Evolutionary conservation across 176 grass and related monocot genomes (phyloP).

Genomic region (Musa beccarii): DNA sequence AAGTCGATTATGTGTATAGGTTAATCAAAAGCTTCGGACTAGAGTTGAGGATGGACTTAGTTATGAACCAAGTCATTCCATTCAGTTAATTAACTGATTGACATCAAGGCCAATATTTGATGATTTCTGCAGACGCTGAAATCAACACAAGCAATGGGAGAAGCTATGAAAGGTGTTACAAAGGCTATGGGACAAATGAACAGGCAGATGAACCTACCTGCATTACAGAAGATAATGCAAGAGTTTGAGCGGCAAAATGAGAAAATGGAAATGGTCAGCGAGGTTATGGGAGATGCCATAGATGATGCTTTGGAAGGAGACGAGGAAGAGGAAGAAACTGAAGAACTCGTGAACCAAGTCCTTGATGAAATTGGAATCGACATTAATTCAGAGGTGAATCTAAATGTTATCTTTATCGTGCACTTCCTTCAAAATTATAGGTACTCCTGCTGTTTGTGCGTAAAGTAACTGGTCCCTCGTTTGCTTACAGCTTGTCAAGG

Average conservation of each 20-base stretch:
- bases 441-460: background rate
- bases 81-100: too few relatives aligned
- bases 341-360: slow-evolving; percentile 65
- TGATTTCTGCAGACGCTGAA: slow-evolving; percentile 8
- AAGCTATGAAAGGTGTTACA: slow-evolving; percentile 17
- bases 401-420: background rate
- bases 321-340: slow-evolving; percentile 76
- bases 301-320: slow-evolving; percentile 73
- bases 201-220: slow-evolving; percentile 19
- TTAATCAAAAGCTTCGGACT: too few relatives aligned
- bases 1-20: too few relatives aligned
- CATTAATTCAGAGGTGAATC: slow-evolving; percentile 58
- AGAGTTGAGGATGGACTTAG: too few relatives aligned
- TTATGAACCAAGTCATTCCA: too few relatives aligned
- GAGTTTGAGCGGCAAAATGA: slow-evolving; percentile 16
- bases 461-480: background rate
- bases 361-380: slow-evolving; percentile 78
- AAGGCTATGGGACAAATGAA: slow-evolving; percentile 17
- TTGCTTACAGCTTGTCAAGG: slow-evolving; percentile 42
- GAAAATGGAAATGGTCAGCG: slow-evolving; percentile 32
- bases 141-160: slow-evolving; percentile 15
- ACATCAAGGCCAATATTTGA: too few relatives aligned
- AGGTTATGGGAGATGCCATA: slow-evolving; percentile 62
- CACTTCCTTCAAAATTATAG: background rate
- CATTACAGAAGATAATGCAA: slow-evolving; percentile 19